These are phyloP conservation scores for Brassica carinata DNA, from an alignment of 345 rosid species.

Conservation along the genomic window DNA sequence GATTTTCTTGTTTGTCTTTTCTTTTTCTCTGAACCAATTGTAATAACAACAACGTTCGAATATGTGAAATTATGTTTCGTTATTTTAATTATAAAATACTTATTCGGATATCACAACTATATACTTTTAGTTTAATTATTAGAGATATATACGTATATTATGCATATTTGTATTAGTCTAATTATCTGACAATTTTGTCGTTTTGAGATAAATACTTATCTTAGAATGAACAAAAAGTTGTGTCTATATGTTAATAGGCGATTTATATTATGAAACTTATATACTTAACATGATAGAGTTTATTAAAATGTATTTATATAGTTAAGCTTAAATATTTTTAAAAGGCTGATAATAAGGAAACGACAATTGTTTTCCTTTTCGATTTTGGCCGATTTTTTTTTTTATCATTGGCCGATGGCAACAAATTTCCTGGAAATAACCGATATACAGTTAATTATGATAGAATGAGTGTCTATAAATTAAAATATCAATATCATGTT, in stretches of 20 bases:
- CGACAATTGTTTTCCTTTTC: neutral
- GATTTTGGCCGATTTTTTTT: too few relatives aligned
- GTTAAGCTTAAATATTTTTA: neutral
- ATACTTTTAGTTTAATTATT: neutral
- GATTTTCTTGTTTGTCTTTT: conserved; percentile 29
- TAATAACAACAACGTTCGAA: conserved; percentile 19
- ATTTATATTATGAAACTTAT: neutral
- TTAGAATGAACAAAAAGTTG: neutral
- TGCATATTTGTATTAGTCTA: neutral
- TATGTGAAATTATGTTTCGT: conserved; percentile 8
- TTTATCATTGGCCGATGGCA: neutral
- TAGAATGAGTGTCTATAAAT: neutral
- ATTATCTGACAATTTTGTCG: neutral
- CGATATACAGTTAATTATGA: neutral
- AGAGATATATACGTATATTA: neutral
- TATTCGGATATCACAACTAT: neutral
- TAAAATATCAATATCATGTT: neutral
- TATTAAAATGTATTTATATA: neutral
- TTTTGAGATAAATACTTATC: neutral
- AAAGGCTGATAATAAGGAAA: neutral
- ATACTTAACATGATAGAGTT: too few relatives aligned
- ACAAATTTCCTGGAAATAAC: neutral
- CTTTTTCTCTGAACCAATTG: conserved; percentile 23
- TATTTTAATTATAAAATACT: conserved; percentile 2
- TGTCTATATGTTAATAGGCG: neutral